Evolutionary conservation across 2,329 filamentous ascomycete species (phyloP), one percentile per base, ranked within the genome.

Genomic region (Pyrenophora graminea): DNA sequence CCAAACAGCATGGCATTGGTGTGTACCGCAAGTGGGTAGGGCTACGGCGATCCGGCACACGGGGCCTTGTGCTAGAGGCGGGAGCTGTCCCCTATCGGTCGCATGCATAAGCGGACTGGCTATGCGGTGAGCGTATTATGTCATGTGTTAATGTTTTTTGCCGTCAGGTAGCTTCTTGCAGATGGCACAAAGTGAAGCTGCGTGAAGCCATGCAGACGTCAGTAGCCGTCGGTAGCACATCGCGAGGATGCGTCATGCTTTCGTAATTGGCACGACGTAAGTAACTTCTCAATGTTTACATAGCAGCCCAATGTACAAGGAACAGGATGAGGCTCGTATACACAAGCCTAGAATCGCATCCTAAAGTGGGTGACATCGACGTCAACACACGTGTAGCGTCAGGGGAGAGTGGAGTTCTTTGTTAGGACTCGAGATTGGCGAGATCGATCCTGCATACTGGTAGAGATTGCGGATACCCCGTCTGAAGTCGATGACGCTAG

Each of bases 311-410:
- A 10, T 27, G 33, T 25, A 37, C 42, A 41, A 32, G 43, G 31
- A 12, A 47, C 38, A 31, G n/a, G 18, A 37, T 25, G 13, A 15
- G 23, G 23, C 23, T 25, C 8, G 13, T 34, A 1, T 12, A 21
- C 6, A 12, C 18, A 27, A n/a, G 15, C 34, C 15, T 33, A 47
- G 18, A 37, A 25, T 47, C 43, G 17, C 23, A 37, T 33, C 32
- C 48, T 36, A 44, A 39, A 48, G 36, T 25, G 39, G 34, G 19
- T 43, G 37, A 58, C 41, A 32, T 54, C 45, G 58, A 64, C 61
- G 59, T 64, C 62, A 65, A 64, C 21, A 63, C 43, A 13, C 25
- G 36, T 18, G 39, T 68, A 68, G 64, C 56, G 52, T 51, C 62
- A 64, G 64, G 63, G 38, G 58, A 52, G 34, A 15, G 36, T 49